phyloP scores from a whole-genome alignment of 2,329 filamentous ascomycete species.

The Metarhizium brunneum region DNA sequence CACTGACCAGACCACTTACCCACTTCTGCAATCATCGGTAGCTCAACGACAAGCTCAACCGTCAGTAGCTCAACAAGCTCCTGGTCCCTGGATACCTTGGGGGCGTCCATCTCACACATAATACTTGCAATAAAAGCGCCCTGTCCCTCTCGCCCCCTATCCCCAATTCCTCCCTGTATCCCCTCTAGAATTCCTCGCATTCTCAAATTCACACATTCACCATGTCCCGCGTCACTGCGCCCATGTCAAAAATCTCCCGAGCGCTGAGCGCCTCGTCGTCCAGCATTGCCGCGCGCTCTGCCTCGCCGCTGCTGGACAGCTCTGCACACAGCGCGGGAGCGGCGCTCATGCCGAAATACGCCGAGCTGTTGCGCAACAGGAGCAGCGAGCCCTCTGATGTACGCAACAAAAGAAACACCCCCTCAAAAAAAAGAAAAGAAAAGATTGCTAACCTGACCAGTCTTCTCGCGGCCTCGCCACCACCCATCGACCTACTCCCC shows the following conservation, averaged over 20 bases:
- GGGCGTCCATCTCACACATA: not conserved
- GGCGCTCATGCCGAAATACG: constrained; percentile 37
- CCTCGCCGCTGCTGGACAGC: constrained; percentile 24
- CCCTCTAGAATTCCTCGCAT: not conserved
- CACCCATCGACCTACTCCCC: constrained; percentile 37
- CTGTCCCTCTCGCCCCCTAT: not conserved
- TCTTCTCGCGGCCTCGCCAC: constrained; percentile 34
- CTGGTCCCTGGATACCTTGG: not conserved
- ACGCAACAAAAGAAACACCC: constrained; percentile 9
- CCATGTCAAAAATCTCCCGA: constrained; percentile 34
- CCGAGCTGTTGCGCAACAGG: constrained; percentile 32
- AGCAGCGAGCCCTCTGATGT: constrained; percentile 30
- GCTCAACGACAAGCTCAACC: not conserved
- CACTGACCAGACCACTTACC: too few species aligned
- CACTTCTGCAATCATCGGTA: too few species aligned
- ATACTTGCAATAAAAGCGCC: not conserved
- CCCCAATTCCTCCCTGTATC: too few species aligned
- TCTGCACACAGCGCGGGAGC: constrained; percentile 27
- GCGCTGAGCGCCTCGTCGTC: constrained; percentile 34
- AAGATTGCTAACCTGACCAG: constrained; percentile 8
- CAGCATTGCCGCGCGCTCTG: constrained; percentile 18
- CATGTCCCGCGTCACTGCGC: constrained; percentile 38
- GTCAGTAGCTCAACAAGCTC: not conserved
- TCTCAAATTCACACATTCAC: not conserved
- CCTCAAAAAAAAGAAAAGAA: constrained; percentile 2